These are phyloP conservation scores for Boletus sp. DNA, from an alignment of 768 basidiomycete genomes.

Conservation along the genomic window DNA sequence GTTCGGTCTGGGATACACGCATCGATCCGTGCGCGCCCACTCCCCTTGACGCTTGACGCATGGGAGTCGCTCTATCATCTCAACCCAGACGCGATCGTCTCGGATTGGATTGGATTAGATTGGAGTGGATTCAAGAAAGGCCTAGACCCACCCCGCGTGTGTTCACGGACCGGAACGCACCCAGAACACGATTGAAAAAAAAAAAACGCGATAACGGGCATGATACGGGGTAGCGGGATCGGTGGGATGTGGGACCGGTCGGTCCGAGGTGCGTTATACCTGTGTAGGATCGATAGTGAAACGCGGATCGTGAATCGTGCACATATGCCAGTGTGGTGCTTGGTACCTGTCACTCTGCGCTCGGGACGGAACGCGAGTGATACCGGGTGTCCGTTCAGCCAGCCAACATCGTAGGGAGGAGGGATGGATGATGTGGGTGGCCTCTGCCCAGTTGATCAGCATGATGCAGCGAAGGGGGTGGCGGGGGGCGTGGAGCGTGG, in stretches of 20 bases:
- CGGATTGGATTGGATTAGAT: too few species aligned
- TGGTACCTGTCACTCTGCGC: not conserved
- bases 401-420: too few species aligned
- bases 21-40: too few species aligned
- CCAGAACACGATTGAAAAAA: not conserved
- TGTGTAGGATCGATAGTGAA: not conserved
- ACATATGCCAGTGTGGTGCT: not conserved
- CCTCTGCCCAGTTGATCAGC: not conserved
- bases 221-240: not conserved
- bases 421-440: not conserved
- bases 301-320: not conserved
- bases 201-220: not conserved
- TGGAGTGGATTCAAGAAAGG: not conserved
- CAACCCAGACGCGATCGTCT: not conserved
- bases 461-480: too few species aligned
- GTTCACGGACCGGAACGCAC: too few species aligned
- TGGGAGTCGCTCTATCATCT: too few species aligned
- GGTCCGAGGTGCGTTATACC: not conserved
- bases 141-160: not conserved
- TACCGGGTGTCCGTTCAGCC: not conserved
- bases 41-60: too few species aligned
- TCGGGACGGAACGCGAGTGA: not conserved
- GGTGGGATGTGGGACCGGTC: not conserved
- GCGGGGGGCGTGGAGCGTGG: not conserved
- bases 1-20: not conserved